phyloP scores from a whole-genome alignment of 176 grass and related monocot genomes.

The Raddia distichophylla region DNA sequence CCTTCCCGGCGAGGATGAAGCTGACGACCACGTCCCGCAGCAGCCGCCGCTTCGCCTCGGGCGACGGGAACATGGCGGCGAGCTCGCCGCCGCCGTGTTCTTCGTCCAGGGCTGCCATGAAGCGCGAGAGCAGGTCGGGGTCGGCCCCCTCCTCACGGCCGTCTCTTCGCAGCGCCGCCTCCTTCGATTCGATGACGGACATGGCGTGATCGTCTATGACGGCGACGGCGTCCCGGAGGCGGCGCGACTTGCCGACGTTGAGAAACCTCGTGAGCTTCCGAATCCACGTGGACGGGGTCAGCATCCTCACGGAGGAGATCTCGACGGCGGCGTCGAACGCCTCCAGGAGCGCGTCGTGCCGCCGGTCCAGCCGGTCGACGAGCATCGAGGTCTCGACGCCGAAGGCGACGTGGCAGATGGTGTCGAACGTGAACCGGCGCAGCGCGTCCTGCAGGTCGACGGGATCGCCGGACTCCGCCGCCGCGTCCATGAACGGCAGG shows the following conservation, averaged over 20 bases:
- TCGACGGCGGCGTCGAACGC: slow-evolving; percentile 63
- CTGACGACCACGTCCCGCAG: slow-evolving; percentile 68
- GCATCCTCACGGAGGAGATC: slow-evolving; percentile 54
- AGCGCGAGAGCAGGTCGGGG: slow-evolving; percentile 68
- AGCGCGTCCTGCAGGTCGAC: slow-evolving; percentile 70
- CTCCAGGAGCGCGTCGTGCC: slow-evolving; percentile 40
- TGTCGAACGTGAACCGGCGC: slow-evolving; percentile 64
- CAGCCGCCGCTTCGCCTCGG: slow-evolving; percentile 48
- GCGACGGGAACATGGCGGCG: slow-evolving; percentile 48
- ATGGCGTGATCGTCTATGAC: slow-evolving; percentile 53
- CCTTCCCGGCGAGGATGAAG: slow-evolving; percentile 80
- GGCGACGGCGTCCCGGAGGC: slow-evolving; percentile 52
- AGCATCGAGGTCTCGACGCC: slow-evolving; percentile 45
- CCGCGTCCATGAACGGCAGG: slow-evolving; percentile 48
- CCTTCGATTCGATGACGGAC: slow-evolving; percentile 54
- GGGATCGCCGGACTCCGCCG: slow-evolving; percentile 24
- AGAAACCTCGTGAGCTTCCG: slow-evolving; percentile 44
- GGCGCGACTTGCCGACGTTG: slow-evolving; percentile 56
- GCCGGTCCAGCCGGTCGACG: not conserved
- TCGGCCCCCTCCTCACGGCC: not conserved
- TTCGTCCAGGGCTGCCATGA: slow-evolving; percentile 67
- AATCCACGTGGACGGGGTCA: slow-evolving; percentile 47
- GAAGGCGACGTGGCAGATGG: slow-evolving; percentile 70
- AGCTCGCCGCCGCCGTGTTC: slow-evolving; percentile 51
- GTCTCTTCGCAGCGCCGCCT: not conserved